Evolutionary conservation across 2,329 filamentous ascomycete genomes (phyloP).

Genomic region (Aspergillus novoparasiticus): DNA sequence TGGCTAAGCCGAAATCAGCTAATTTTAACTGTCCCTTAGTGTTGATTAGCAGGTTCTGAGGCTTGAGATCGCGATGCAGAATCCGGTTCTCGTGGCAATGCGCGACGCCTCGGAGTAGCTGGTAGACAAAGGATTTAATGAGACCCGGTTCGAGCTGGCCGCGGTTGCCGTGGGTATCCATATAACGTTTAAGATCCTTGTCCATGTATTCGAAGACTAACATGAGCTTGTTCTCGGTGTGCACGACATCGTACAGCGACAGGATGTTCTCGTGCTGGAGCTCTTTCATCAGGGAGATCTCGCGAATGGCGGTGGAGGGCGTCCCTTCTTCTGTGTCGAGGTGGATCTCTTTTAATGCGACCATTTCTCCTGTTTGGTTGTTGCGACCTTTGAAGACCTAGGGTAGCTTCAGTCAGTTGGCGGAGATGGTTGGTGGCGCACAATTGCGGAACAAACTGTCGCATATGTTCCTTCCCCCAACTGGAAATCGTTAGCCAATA

Average conservation of each 20-base stretch:
- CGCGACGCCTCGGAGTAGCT: slow-evolving; percentile 90
- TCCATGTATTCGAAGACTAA: slow-evolving; percentile 99
- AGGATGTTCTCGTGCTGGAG: slow-evolving; percentile 99
- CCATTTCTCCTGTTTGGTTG: slow-evolving; percentile 92
- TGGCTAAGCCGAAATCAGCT: slow-evolving; percentile 89
- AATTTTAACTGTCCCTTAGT: slow-evolving; percentile 87
- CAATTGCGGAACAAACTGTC: slow-evolving; percentile 64
- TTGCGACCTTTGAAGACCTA: slow-evolving; percentile 99
- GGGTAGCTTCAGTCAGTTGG: slow-evolving; percentile 64
- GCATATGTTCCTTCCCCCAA: slow-evolving; percentile 98
- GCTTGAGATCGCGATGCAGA: slow-evolving; percentile 92
- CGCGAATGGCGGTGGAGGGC: slow-evolving; percentile 93
- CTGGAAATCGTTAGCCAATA: slow-evolving; percentile 35
- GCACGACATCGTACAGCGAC: slow-evolving; percentile 95
- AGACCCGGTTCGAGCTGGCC: slow-evolving; percentile 84
- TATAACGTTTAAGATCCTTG: slow-evolving; percentile 96
- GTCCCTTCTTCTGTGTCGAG: slow-evolving; percentile 98
- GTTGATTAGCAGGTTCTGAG: slow-evolving; percentile 95
- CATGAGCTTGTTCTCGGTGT: slow-evolving; percentile 99
- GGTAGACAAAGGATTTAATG: slow-evolving; percentile 99
- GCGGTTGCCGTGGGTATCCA: slow-evolving; percentile 89
- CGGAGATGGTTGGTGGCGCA: slow-evolving; percentile 56
- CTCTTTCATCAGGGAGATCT: slow-evolving; percentile 99
- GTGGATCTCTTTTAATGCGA: slow-evolving; percentile 97
- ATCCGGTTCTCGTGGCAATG: slow-evolving; percentile 98